Evolutionary conservation across 768 basidiomycete species (phyloP), one percentile per base, ranked within the genome.

Genomic region (Auricularia auricula-judae): DNA sequence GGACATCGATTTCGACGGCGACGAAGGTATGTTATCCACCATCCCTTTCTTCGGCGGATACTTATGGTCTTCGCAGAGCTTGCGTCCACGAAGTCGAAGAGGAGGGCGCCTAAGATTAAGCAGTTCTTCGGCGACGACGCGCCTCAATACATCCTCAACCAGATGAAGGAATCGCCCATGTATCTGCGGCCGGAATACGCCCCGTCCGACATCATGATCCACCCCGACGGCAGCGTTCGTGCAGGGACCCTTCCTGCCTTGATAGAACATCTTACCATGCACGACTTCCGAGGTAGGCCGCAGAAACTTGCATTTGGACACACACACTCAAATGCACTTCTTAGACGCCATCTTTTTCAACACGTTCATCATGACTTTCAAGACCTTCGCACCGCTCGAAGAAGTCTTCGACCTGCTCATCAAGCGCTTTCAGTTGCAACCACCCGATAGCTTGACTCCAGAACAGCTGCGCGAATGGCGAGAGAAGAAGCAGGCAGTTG

Each of bases 311-410:
- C 14, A 51, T 14, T 21, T 0, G 18, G 62, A 67, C 39, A 66
- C 56, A n/a, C 42, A 5, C 21, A 51, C 47, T 51, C 5, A 51
- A 34, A 63, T 33, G 66, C n/a, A 64, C 21, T 33, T 64, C 62
- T 65, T 69, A 89, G 89, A 97, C 74, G 82, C 86, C 0, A 82
- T 83, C 5, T 96, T 88, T 76, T 89, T 82, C 73, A 87, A 88
- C 72, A 87, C 94, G 0, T 98, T 98, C 82, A 76, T 98, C 68
- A 88, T 97, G 84, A 97, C 96, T 0, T 97, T 92, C 80, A 92
- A 94, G 71, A 94, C 93, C 0, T 98, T 98, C 74, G 91, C 91
- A 16, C 87, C 86, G 4, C 78, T 90, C 56, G 84, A 90, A 64
- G 87, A 93, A 60, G 77, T 98, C 8, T 87, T 96, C 63, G 86